Conservation (phyloP, 768 basidiomycete species). For the Pulveroboletus ravenelii region DNA sequence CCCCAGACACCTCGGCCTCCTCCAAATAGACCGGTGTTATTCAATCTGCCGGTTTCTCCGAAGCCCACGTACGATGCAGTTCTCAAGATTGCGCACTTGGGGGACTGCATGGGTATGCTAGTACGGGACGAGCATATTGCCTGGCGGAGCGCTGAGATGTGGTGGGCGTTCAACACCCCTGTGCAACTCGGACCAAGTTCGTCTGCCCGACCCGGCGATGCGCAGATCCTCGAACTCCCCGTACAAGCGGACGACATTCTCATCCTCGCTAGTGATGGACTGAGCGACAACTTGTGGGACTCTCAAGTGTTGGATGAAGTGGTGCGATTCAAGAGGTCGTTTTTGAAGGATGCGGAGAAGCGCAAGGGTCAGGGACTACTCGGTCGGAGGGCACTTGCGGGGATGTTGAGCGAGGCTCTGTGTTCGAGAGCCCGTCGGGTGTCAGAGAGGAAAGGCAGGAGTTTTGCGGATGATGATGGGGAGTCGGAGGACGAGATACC, state of each 20-base stretch:
- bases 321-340: constrained; percentile 46
- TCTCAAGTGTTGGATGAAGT: constrained; percentile 84
- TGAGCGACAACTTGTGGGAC: constrained; percentile 87
- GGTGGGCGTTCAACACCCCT: constrained; percentile 77
- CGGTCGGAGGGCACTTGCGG: constrained; percentile 53
- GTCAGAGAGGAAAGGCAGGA: constrained; percentile 44
- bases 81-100: constrained; percentile 78
- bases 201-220: constrained; percentile 59
- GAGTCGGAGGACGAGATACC: constrained; percentile 56
- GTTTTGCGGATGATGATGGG: constrained; percentile 20
- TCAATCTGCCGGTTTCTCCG: constrained; percentile 20
- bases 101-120: constrained; percentile 85
- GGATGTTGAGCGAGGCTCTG: constrained; percentile 73
- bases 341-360: constrained; percentile 22
- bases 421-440: constrained; percentile 74
- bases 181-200: constrained; percentile 60
- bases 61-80: constrained; percentile 50
- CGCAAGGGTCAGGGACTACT: constrained; percentile 28
- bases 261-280: constrained; percentile 76
- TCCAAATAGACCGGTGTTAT: constrained; percentile 15
- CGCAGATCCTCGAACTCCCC: constrained; percentile 65
- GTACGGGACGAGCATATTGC: constrained; percentile 73
- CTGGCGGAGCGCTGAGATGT: constrained; percentile 91
- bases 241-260: constrained; percentile 71
- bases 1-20: constrained; percentile 11